phyloP scores from a whole-genome alignment of 1,284 basidiomycete genomes.

The Rhodofomes roseus region DNA sequence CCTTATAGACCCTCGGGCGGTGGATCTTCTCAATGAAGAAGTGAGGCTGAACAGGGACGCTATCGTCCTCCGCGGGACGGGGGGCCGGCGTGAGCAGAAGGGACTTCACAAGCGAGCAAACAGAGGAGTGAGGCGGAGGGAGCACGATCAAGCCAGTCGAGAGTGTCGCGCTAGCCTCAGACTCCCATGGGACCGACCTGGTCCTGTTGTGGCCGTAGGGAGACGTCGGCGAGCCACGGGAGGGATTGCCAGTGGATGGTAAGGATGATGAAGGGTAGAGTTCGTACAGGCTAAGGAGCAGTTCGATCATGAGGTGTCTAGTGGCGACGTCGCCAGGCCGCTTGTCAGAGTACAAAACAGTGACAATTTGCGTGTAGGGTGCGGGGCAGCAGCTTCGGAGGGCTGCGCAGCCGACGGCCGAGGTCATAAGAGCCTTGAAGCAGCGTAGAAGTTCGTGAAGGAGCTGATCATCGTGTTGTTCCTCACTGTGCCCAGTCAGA shows the following conservation, averaged over 20 bases:
- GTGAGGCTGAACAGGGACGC: slow-evolving; percentile 68
- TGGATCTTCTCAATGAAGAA: slow-evolving; percentile 88
- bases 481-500: slow-evolving; percentile 62
- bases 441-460: slow-evolving; percentile 91
- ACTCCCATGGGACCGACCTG: slow-evolving; percentile 25
- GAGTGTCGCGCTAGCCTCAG: slow-evolving; percentile 24
- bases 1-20: slow-evolving; percentile 83
- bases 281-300: slow-evolving; percentile 81
- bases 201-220: slow-evolving; percentile 23
- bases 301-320: slow-evolving; percentile 87
- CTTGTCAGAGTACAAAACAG: slow-evolving; percentile 93
- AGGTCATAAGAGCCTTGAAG: slow-evolving; percentile 90
- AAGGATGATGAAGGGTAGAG: slow-evolving; percentile 70
- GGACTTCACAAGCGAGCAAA: slow-evolving; percentile 68
- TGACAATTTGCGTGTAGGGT: slow-evolving; percentile 81
- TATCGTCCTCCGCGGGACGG: slow-evolving; percentile 63
- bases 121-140: slow-evolving; percentile 65
- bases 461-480: slow-evolving; percentile 95
- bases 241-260: slow-evolving; percentile 34
- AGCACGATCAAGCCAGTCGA: slow-evolving; percentile 53
- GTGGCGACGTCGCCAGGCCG: slow-evolving; percentile 92
- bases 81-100: slow-evolving; percentile 75
- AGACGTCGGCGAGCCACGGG: not conserved
- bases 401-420: slow-evolving; percentile 79
- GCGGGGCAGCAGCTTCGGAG: slow-evolving; percentile 80